Base-by-base conservation (phyloP, 2,329 filamentous ascomycete genomes). In the Harringtonia lauricola region DNA sequence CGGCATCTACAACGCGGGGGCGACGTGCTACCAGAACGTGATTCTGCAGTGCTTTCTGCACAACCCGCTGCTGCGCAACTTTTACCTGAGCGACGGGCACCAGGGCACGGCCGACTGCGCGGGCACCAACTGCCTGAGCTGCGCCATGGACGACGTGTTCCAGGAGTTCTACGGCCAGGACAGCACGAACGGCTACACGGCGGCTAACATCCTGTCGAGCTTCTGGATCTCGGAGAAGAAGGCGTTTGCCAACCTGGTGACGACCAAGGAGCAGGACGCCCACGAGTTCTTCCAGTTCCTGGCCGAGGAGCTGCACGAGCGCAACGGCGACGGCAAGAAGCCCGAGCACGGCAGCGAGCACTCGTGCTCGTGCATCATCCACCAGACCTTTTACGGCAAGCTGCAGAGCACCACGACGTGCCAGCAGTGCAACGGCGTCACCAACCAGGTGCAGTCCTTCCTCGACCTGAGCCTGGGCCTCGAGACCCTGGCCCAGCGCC, bases 271-370 rank as follows among this genome's bases (percentile, higher is more conserved):
- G 63, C 90, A 96, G 65, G 90, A 96, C 58, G 90, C 90, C 1
- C 90, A 96, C 58, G 90, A 96, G 60, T 96, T 94, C 64, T 94
- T 95, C 61, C 88, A 95, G 59, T 95, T 94, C 57, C 75, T 96
- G 29, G 83, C 94, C 30, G 90, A 95, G 64, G 86, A 92, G 54
- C 72, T 98, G 15, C 90, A 95, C 58, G 79, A 84, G 57, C 76
- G 87, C 34, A 92, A 89, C 53, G 81, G 81, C 14, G 81, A 85
- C 51, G 74, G 75, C 33, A 81, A 79, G 56, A 74, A 68, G 53
- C 74, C 74, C 26, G 76, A 72, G 58, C 73, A 59, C 41, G 73
- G 67, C 48, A 76, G 70, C 50, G 74, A 78, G 55, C 74, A 77
- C 55, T 75, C 64, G 52, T 96, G 92, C 67, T 77, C 81, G 47